Base-by-base conservation (phyloP, 805 yeast species). In the Nakazawaea populi region DNA sequence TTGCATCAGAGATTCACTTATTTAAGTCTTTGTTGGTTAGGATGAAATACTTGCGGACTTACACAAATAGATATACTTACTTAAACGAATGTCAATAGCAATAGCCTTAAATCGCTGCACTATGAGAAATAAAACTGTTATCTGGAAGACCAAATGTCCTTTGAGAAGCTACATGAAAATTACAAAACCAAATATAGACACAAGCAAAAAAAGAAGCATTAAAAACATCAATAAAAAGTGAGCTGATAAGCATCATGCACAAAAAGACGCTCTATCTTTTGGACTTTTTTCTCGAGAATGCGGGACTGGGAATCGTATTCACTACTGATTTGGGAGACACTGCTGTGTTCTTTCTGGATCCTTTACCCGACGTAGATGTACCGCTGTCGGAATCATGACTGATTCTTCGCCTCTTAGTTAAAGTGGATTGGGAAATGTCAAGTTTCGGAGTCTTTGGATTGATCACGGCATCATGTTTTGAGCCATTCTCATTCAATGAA, bases 371-470 rank as follows among this genome's bases (percentile, higher is more conserved):
- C 2, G 46, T 24, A 6, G 29, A 10, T 32, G 24, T 27, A 8
- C 40, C 46, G 29, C 44, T 41, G 6, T 42, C 46, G 10, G 39
- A 27, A 6, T 46, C 48, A 18, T 45, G 49, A 38, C 59, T 57
- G 51, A 56, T 50, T 44, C 58, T 62, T 53, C 73, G 58, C 52
- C 73, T 57, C 49, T 69, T 69, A 29, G 60, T 66, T 45, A 69
- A 49, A 0, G 71, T 60, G 0, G 70, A 65, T 49, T 65, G 70
- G 5, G 69, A 61, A 12, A 68, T 38, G 37, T 69, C 73, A 31
- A 69, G 51, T 31, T 53, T 53, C 1, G 60, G 46, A 6, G 58
- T 55, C 7, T 50, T 57, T 48, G 59, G 59, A 36, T 47, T 54
- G 32, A 31, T 54, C 51, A 4, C 40, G 37, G n/a, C 43, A 52